These are phyloP conservation scores for Helotiales sp. DNA, from an alignment of 2,329 filamentous ascomycete species.

Conservation along the genomic window DNA sequence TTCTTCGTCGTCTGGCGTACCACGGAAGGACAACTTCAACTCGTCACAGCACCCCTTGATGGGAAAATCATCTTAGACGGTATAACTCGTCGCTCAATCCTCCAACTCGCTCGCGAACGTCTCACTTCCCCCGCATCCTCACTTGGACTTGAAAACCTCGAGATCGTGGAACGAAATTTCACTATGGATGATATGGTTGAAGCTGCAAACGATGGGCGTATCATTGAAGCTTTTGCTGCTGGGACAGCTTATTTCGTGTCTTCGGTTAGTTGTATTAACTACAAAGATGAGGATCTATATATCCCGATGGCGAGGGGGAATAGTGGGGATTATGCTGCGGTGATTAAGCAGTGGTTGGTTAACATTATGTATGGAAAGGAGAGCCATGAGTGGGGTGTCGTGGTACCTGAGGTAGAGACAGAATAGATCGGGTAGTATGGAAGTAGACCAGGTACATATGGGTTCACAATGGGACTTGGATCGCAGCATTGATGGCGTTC, in stretches of 20 bases:
- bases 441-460: too few species aligned
- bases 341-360: conserved; percentile 66
- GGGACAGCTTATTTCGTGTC: conserved; percentile 82
- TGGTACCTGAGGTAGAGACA: conserved; percentile 62
- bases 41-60: conserved; percentile 81
- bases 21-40: conserved; percentile 62
- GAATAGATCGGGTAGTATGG: too few species aligned
- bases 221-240: conserved; percentile 82
- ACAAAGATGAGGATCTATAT: conserved; percentile 62
- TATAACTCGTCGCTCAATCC: conserved; percentile 78
- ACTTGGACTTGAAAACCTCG: conserved; percentile 48
- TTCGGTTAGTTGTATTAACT: conserved; percentile 67
- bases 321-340: conserved; percentile 55
- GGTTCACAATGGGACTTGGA: too few species aligned
- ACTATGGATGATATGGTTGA: conserved; percentile 76
- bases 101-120: conserved; percentile 69
- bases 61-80: conserved; percentile 85
- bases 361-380: conserved; percentile 73
- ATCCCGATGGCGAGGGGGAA: conserved; percentile 59
- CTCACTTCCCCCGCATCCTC: conserved; percentile 43
- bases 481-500: conserved; percentile 5
- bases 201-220: conserved; percentile 70
- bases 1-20: conserved; percentile 84
- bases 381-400: conserved; percentile 68
- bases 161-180: conserved; percentile 80